A percentile compares a stretch with the other conserved stretches of the same genome.
Evolutionary conservation across 305 asterid genomes (phyloP).

Genomic region (Nicotiana rustica): DNA sequence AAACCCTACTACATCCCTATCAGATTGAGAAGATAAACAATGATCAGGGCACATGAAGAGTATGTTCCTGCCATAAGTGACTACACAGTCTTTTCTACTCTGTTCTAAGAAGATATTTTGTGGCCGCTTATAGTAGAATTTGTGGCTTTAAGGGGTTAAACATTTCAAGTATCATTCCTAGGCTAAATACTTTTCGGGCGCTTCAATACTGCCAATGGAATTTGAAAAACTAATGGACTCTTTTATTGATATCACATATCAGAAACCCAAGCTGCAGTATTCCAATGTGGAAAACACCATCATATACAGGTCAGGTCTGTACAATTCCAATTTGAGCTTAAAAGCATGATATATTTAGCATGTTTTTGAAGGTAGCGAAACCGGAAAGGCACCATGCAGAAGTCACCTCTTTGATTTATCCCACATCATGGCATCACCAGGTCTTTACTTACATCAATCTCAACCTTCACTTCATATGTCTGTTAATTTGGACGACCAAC

Average conservation of each 20-base stretch:
- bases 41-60: conserved; percentile 10
- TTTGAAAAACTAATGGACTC: conserved; percentile 2
- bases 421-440: neutral
- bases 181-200: neutral
- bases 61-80: conserved; percentile 2
- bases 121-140: neutral
- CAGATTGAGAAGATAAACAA: conserved; percentile 1
- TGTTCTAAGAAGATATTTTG: neutral
- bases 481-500: neutral
- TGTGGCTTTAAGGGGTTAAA: neutral
- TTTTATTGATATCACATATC: neutral
- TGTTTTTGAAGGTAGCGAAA: neutral
- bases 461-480: neutral
- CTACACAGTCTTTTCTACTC: neutral
- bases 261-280: conserved; percentile 13
- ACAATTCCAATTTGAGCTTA: conserved; percentile 19
- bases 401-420: neutral
- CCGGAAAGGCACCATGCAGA: neutral
- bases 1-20: neutral
- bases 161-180: conserved; percentile 6
- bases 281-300: neutral
- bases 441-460: neutral
- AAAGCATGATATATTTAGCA: neutral
- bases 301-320: neutral
- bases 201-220: neutral